Evolutionary conservation across 768 basidiomycete genomes (phyloP), one percentile per base, ranked within the genome.

Genomic region (Serendipita sp.): DNA sequence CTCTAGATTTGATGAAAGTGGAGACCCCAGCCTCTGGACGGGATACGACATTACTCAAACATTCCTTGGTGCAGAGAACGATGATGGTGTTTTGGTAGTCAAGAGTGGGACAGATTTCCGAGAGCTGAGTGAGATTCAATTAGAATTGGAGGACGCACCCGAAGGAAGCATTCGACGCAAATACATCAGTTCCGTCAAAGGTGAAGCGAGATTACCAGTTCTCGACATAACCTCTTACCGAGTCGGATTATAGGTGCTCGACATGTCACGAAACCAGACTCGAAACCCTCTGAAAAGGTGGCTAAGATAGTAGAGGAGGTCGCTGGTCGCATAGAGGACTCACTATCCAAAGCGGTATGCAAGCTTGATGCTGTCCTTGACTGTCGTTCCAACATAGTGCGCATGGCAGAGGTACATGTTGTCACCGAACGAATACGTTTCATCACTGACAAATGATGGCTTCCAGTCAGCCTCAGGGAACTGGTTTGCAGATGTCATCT

Each of bases 61-160:
- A 2, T 78, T 80, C 33, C 78, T 86, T 15, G 91, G 87, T 33
- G 82, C 83, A 3, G 87, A 90, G 68, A 76, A 74, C n/a, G 69
- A 80, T 1, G 87, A 87, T 2, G 83, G 87, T 58, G 76, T 87
- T 34, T 75, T 90, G 18, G 77, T 87, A 18, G 76, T 92, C 66
- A 94, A 94, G 74, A 91, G 88, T 69, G 92, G 92, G 5, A 88
- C 85, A 2, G 91, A 95, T 74, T 95, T 95, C 70, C 81, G 87
- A 43, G 91, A 94, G 67, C 75, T 94, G 23, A 90, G 88, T 62
- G 87, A 89, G 66, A 75, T 92, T 48, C 76, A 73, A 0, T 73
- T 95, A 23, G 82, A 83, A 64, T 74, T 94, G 13, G 74, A 76
- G 31, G 74, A 81, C 60, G 78, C 84, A 1, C 80, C 87, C 1